Evolutionary conservation across 352 stramenopile species (phyloP).

Genomic region (Hyphochytrium catenoides): DNA sequence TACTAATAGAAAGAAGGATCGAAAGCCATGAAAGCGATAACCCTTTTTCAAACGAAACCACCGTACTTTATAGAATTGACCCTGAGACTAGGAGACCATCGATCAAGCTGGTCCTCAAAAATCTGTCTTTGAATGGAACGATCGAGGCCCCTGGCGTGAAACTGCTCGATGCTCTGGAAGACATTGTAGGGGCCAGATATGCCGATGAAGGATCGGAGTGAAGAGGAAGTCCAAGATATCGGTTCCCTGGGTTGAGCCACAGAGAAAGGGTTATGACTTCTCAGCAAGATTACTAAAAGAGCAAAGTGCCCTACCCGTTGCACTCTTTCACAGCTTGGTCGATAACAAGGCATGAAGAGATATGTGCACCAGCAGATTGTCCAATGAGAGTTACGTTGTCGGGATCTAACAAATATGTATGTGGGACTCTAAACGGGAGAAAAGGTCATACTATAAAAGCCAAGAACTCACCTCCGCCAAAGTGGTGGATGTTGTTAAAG

Average conservation of each 20-base stretch:
- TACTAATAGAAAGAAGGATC: background rate
- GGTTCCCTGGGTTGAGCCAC: too few relatives aligned
- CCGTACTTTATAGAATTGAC: constrained; percentile 10
- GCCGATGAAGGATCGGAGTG: constrained; percentile 49
- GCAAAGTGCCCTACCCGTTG: background rate
- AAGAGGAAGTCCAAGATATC: constrained; percentile 25
- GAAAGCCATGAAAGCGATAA: background rate
- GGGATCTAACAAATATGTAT: constrained; percentile 15
- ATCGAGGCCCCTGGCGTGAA: constrained; percentile 56
- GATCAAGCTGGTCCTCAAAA: constrained; percentile 34
- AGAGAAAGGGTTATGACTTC: background rate
- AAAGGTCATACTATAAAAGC: background rate
- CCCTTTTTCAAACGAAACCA: constrained; percentile 7
- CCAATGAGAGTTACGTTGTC: constrained; percentile 57
- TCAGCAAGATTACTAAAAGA: background rate
- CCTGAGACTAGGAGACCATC: constrained; percentile 21
- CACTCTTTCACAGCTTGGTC: constrained; percentile 27
- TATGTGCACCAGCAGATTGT: constrained; percentile 65
- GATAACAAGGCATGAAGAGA: constrained; percentile 40
- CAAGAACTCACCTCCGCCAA: constrained; percentile 24
- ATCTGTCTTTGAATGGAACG: constrained; percentile 40
- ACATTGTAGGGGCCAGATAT: constrained; percentile 69
- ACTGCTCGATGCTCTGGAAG: constrained; percentile 32
- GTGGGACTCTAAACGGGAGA: background rate
- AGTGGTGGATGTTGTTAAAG: constrained; percentile 45